phyloP scores from a whole-genome alignment of 2,329 filamentous ascomycete genomes.

The Ophiocordyceps sinensis region DNA sequence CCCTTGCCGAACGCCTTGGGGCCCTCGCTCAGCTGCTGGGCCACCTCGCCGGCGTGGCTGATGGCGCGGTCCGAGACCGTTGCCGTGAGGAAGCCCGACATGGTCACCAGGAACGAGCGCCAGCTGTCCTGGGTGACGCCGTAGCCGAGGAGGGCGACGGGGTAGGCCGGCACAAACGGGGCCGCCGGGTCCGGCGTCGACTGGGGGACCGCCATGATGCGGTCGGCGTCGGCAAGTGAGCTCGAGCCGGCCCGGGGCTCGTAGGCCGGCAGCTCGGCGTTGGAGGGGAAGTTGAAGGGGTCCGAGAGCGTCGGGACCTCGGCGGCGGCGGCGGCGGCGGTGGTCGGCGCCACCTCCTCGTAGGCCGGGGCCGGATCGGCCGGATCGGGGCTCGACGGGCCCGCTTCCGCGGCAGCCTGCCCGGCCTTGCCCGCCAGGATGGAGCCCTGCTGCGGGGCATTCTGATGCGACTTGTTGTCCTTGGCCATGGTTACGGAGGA shows the following conservation, averaged over 20 bases:
- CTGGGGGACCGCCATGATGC: slow-evolving; percentile 27
- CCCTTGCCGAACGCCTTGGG: slow-evolving; percentile 22
- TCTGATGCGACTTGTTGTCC: slow-evolving; percentile 9
- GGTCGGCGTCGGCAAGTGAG: slow-evolving; percentile 1
- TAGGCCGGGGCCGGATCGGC: slow-evolving; percentile 4
- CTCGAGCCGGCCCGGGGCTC: slow-evolving; percentile 1
- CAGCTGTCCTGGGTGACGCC: slow-evolving; percentile 22
- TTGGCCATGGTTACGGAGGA: slow-evolving; percentile 1
- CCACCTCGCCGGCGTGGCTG: slow-evolving; percentile 26
- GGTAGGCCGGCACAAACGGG: slow-evolving; percentile 24
- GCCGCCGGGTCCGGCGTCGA: slow-evolving; percentile 16
- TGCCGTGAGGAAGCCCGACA: slow-evolving; percentile 31
- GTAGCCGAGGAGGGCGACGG: slow-evolving; percentile 20
- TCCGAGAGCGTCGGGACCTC: slow-evolving; percentile 4
- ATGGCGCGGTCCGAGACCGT: slow-evolving; percentile 28
- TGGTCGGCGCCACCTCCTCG: background rate
- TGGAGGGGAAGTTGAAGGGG: slow-evolving; percentile 26
- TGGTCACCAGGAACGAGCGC: slow-evolving; percentile 20
- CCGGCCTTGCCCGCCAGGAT: background rate
- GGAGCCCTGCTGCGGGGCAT: background rate
- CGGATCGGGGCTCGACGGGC: background rate
- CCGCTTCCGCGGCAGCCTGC: background rate
- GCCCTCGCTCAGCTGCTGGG: slow-evolving; percentile 17
- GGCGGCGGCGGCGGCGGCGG: too few species aligned
- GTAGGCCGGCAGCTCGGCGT: slow-evolving; percentile 16